Conservation (phyloP, 768 basidiomycete genomes). For the Termitomyces sp. region DNA sequence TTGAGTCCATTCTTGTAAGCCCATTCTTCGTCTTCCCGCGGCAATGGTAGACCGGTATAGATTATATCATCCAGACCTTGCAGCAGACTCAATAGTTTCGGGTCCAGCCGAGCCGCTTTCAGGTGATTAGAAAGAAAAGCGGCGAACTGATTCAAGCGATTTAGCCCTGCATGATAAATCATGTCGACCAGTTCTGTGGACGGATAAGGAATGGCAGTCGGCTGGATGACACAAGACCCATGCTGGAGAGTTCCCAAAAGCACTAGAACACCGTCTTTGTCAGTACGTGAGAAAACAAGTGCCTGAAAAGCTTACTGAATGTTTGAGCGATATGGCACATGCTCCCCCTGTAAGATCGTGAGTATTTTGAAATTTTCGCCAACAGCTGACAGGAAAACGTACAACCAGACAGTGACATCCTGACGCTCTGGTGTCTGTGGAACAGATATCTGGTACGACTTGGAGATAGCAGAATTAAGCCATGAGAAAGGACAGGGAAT, state of each 20-base stretch:
- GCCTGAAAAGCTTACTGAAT: conserved; percentile 50
- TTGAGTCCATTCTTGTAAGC: conserved; percentile 60
- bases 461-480: conserved; percentile 42
- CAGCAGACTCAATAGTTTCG: conserved; percentile 56
- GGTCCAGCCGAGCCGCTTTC: conserved; percentile 30
- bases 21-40: conserved; percentile 70
- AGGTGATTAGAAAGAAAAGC: conserved; percentile 65
- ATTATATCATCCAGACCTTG: conserved; percentile 56
- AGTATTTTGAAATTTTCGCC: neutral
- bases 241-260: conserved; percentile 68
- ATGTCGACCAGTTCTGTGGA: conserved; percentile 69
- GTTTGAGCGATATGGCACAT: conserved; percentile 81
- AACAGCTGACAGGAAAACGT: conserved; percentile 22
- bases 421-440: conserved; percentile 37
- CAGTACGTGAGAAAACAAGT: conserved; percentile 16
- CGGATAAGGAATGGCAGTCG: conserved; percentile 58
- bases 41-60: conserved; percentile 60
- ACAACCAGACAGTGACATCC: conserved; percentile 59
- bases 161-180: conserved; percentile 62
- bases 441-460: conserved; percentile 38
- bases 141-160: conserved; percentile 72
- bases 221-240: conserved; percentile 69
- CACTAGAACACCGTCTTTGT: conserved; percentile 37
- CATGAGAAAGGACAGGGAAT: conserved; percentile 54
- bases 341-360: conserved; percentile 51